phyloP scores from a whole-genome alignment of 176 grass and related monocot genomes.

The Oryza glaberrima region DNA sequence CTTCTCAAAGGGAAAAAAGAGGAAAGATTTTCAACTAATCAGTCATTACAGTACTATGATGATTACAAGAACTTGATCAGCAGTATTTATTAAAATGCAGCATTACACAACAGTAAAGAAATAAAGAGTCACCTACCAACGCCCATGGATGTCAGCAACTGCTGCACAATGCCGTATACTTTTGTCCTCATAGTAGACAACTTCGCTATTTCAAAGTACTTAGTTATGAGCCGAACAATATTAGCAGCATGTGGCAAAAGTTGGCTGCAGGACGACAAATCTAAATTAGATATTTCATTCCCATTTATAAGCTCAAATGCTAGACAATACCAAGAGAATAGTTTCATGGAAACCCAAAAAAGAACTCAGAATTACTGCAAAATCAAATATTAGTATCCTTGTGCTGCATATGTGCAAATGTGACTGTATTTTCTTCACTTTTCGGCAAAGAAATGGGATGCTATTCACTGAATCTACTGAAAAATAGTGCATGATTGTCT shows the following conservation, averaged over 20 bases:
- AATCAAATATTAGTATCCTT: conserved; percentile 25
- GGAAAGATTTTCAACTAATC: background rate
- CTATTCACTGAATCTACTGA: background rate
- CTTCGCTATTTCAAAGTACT: conserved; percentile 70
- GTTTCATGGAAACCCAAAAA: background rate
- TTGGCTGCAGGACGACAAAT: conserved; percentile 66
- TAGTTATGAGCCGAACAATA: conserved; percentile 62
- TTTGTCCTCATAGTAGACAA: conserved; percentile 71
- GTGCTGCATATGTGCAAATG: background rate
- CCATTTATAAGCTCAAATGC: conserved; percentile 1
- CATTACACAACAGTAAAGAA: conserved; percentile 31
- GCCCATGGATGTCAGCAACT: conserved; percentile 82
- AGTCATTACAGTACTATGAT: conserved; percentile 9
- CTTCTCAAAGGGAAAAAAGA: background rate
- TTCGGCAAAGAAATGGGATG: background rate
- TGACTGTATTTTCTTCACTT: conserved; percentile 1
- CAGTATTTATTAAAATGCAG: background rate
- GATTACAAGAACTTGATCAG: conserved; percentile 2
- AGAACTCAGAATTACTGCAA: conserved; percentile 7
- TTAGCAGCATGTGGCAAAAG: conserved; percentile 81
- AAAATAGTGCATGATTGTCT: background rate
- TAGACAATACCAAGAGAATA: conserved; percentile 16
- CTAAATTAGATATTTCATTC: conserved; percentile 41
- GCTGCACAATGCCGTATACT: conserved; percentile 66
- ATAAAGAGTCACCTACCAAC: conserved; percentile 63